These are phyloP conservation scores for Dactylellina haptotyla DNA, from an alignment of 2,329 filamentous ascomycete species.

Conservation along the genomic window DNA sequence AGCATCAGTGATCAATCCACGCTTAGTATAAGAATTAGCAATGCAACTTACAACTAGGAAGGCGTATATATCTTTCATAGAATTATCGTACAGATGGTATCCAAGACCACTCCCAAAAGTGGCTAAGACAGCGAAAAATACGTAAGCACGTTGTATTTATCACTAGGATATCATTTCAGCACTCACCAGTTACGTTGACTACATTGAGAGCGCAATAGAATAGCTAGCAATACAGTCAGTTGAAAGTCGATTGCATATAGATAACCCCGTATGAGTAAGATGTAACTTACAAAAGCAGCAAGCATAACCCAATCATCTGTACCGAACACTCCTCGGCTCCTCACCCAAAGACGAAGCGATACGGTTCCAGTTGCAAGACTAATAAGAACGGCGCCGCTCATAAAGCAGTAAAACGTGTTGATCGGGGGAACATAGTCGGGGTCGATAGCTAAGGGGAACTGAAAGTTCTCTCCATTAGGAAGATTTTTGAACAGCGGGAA, in stretches of 20 bases:
- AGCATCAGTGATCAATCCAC: not conserved
- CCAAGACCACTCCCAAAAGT: conserved; percentile 27
- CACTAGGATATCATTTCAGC: not conserved
- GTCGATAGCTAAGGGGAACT: conserved; percentile 27
- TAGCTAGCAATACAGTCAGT: conserved; percentile 1
- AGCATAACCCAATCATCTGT: conserved; percentile 43
- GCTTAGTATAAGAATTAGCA: not conserved
- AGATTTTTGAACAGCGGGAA: conserved; percentile 28
- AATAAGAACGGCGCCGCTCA: conserved; percentile 12
- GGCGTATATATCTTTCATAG: conserved; percentile 6
- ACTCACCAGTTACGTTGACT: conserved; percentile 36
- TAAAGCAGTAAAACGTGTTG: conserved; percentile 40
- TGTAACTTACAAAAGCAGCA: conserved; percentile 27
- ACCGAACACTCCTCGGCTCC: conserved; percentile 22
- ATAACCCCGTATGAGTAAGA: not conserved
- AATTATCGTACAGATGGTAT: conserved; percentile 34
- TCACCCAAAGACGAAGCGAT: conserved; percentile 23
- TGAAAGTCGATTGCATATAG: not conserved
- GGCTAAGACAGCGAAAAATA: not conserved
- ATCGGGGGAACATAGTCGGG: conserved; percentile 27
- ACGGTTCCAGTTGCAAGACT: conserved; percentile 12
- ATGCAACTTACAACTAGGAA: conserved; percentile 23
- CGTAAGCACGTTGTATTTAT: not conserved
- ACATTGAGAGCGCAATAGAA: conserved; percentile 7
- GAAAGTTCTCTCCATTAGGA: conserved; percentile 4